These are phyloP conservation scores for Mrakia gelida DNA, from an alignment of 768 basidiomycete species.

Conservation along the genomic window DNA sequence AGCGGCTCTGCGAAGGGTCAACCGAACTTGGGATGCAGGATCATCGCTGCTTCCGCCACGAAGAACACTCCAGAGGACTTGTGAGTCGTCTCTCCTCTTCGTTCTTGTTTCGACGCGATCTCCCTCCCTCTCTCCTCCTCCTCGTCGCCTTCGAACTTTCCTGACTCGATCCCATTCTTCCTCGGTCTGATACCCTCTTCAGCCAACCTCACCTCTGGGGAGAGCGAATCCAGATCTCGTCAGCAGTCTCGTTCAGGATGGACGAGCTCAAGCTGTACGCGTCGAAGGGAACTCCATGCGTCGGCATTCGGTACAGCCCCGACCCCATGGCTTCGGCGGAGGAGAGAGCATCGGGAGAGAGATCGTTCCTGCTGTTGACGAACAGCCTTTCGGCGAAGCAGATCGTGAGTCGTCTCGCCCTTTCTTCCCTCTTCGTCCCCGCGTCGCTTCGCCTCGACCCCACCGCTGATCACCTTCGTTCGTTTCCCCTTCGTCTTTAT, in stretches of 20 bases:
- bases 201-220: not conserved
- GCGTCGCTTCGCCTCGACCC: not conserved
- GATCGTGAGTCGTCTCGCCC: not conserved
- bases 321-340: not conserved
- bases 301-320: not conserved
- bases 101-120: no score
- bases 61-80: not conserved
- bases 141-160: no score
- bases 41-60: not conserved
- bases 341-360: not conserved
- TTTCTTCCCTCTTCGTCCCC: not conserved
- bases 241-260: not conserved
- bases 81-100: not conserved
- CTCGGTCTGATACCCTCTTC: not conserved
- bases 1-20: not conserved
- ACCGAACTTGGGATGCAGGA: not conserved
- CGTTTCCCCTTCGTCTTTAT: not conserved
- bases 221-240: not conserved
- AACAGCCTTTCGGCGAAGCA: slow-evolving; percentile 1
- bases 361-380: not conserved
- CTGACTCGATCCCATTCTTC: not conserved
- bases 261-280: not conserved
- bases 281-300: not conserved
- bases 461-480: not conserved
- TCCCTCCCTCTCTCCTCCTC: not conserved